phyloP scores from a whole-genome alignment of 352 stramenopile genomes.

The Phytophthora pinifolia region DNA sequence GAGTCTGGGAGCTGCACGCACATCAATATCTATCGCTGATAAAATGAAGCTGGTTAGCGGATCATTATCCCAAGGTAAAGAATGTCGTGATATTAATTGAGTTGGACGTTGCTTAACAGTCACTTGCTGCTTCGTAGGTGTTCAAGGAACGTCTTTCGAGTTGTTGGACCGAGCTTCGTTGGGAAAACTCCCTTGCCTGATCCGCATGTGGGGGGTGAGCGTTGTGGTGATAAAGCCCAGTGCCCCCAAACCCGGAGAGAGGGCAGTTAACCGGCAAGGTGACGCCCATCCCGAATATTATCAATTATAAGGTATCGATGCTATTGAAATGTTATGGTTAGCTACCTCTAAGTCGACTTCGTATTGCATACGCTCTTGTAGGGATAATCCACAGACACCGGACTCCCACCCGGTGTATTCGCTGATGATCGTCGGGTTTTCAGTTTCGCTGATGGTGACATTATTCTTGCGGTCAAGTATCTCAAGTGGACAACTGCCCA shows the following conservation, averaged over 20 bases:
- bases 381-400: slow-evolving; percentile 8
- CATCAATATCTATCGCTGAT: too few relatives aligned
- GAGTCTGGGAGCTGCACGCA: too few relatives aligned
- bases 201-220: slow-evolving; percentile 15
- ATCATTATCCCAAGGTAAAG: too few relatives aligned
- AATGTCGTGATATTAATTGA: too few relatives aligned
- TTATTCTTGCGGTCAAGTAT: neutral
- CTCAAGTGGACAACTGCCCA: slow-evolving; percentile 3
- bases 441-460: neutral
- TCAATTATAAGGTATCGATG: slow-evolving; percentile 8
- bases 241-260: slow-evolving; percentile 18
- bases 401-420: slow-evolving; percentile 11
- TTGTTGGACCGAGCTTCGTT: too few relatives aligned
- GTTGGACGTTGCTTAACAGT: too few relatives aligned
- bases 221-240: slow-evolving; percentile 18
- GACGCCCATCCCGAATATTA: too few relatives aligned
- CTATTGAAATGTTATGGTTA: slow-evolving; percentile 7
- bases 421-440: slow-evolving; percentile 8
- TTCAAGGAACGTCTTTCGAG: too few relatives aligned
- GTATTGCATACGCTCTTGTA: slow-evolving; percentile 21
- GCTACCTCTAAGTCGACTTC: slow-evolving; percentile 11
- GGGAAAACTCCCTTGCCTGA: slow-evolving; percentile 8
- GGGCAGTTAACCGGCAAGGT: too few relatives aligned
- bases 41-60: too few relatives aligned
- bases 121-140: too few relatives aligned